Percentiles rank a stretch among this genome's conserved stretches.
Conservation (phyloP, 805 yeast genomes). For the Candida stauntonica region DNA sequence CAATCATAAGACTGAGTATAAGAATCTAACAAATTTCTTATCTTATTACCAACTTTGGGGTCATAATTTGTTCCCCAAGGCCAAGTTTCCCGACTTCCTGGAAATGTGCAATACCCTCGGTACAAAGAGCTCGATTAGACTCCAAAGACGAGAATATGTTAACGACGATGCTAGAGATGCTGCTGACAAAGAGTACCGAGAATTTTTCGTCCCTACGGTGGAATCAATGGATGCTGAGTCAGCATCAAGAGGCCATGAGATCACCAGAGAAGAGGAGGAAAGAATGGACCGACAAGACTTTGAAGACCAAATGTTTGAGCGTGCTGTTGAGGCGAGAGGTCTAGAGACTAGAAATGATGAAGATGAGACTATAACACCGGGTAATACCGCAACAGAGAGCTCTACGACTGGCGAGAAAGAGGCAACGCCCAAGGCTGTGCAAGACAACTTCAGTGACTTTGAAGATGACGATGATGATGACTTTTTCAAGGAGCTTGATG, state of each 20-base stretch:
- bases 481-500: constrained; percentile 1
- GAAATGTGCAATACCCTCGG: constrained; percentile 49
- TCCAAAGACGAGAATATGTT: constrained; percentile 36
- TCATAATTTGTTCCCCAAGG: constrained; percentile 72
- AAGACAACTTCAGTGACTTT: constrained; percentile 6
- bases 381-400: not conserved
- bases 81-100: constrained; percentile 68
- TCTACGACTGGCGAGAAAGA: constrained; percentile 17
- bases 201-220: constrained; percentile 6
- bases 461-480: constrained; percentile 9
- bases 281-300: constrained; percentile 2
- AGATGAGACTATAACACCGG: no score
- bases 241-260: not conserved
- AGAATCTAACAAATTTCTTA: constrained; percentile 46
- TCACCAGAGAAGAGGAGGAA: constrained; percentile 1
- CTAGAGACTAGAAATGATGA: no score
- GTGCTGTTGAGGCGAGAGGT: constrained; percentile 1
- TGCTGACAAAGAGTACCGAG: constrained; percentile 13
- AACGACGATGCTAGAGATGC: constrained; percentile 30
- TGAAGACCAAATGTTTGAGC: constrained; percentile 4
- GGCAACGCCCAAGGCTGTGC: constrained; percentile 10
- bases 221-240: not conserved
- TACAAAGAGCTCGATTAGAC: constrained; percentile 37
- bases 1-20: constrained; percentile 39
- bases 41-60: constrained; percentile 71